These are phyloP conservation scores for Aspergillus jensenii DNA, from an alignment of 2,329 filamentous ascomycete genomes.

Conservation along the genomic window DNA sequence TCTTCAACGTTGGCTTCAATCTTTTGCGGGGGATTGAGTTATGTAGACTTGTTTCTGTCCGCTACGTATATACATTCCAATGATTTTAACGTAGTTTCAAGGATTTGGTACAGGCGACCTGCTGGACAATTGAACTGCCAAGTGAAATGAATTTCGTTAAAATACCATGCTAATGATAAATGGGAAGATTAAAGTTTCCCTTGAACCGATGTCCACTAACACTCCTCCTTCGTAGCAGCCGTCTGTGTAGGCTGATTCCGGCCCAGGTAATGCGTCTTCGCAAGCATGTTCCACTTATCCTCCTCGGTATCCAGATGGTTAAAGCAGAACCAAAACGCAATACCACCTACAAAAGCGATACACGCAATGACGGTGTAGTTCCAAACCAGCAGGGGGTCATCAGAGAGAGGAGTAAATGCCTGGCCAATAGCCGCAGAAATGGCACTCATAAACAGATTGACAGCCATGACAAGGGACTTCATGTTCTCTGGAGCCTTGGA, in stretches of 20 bases:
- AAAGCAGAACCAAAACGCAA: slow-evolving; percentile 69
- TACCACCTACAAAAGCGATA: slow-evolving; percentile 62
- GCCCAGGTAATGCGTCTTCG: slow-evolving; percentile 18
- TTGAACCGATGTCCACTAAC: too few relatives aligned
- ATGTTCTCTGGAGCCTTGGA: slow-evolving; percentile 78
- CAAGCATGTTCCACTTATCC: slow-evolving; percentile 61
- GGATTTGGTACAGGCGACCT: too few relatives aligned
- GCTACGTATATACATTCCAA: too few relatives aligned
- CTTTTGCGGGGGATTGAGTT: too few relatives aligned
- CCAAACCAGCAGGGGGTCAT: slow-evolving; percentile 68
- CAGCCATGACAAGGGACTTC: slow-evolving; percentile 69
- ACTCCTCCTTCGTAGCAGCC: too few relatives aligned
- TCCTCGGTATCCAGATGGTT: slow-evolving; percentile 65
- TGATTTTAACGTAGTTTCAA: too few relatives aligned
- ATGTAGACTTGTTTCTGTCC: too few relatives aligned
- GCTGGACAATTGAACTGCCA: too few relatives aligned
- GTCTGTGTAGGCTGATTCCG: neutral
- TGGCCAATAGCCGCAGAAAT: slow-evolving; percentile 70
- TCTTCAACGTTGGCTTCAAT: too few relatives aligned
- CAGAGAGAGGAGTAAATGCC: slow-evolving; percentile 61
- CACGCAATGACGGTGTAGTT: slow-evolving; percentile 67
- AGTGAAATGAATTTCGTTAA: too few relatives aligned
- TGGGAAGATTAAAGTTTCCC: too few relatives aligned
- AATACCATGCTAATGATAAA: too few relatives aligned
- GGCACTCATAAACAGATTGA: slow-evolving; percentile 70